phyloP scores from a whole-genome alignment of 2,329 filamentous ascomycete genomes.

The Penicillium sp. region DNA sequence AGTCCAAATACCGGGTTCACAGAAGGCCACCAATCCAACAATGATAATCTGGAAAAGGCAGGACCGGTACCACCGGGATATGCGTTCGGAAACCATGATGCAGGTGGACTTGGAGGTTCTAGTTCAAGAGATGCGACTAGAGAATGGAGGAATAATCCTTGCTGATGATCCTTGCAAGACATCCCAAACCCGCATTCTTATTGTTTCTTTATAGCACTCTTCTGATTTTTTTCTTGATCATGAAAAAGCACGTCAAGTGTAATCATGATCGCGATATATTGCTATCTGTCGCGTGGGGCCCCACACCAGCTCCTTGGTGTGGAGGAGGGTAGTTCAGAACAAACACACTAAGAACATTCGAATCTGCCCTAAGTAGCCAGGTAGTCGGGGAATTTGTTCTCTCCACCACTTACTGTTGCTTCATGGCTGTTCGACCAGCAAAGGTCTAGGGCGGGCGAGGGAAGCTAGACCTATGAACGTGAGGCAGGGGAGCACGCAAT shows the following conservation, averaged over 20 bases:
- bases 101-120: background rate
- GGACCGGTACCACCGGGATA: constrained; percentile 37
- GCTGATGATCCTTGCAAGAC: background rate
- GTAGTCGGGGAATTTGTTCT: too few relatives aligned
- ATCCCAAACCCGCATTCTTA: background rate
- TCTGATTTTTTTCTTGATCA: background rate
- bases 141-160: background rate
- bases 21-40: constrained; percentile 42
- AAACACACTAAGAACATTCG: too few relatives aligned
- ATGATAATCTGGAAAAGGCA: constrained; percentile 44
- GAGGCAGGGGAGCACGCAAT: constrained; percentile 12
- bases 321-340: background rate
- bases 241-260: constrained; percentile 15
- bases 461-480: background rate
- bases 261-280: constrained; percentile 13
- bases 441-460: background rate
- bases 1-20: constrained; percentile 45
- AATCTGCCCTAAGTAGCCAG: background rate
- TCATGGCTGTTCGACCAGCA: background rate
- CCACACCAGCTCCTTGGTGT: background rate
- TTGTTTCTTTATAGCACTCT: background rate
- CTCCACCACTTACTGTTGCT: background rate
- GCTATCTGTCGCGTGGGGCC: background rate
- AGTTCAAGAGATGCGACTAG: too few relatives aligned
- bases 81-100: constrained; percentile 9